Evolutionary conservation across 768 basidiomycete species (phyloP).

Genomic region (Amanita rubescens): DNA sequence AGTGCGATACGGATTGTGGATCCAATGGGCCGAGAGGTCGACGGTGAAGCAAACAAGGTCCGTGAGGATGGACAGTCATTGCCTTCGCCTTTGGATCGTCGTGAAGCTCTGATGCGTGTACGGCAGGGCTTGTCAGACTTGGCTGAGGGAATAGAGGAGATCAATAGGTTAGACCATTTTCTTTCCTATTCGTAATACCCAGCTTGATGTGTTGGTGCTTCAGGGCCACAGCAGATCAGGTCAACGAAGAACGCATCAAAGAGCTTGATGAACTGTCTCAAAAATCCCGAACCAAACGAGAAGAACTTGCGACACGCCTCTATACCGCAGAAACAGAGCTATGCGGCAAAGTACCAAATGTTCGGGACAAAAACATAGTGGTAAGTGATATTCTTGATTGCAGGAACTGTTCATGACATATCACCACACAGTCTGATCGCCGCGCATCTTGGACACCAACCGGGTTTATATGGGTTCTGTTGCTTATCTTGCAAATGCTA

Average conservation of each 20-base stretch:
- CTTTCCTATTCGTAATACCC: constrained; percentile 1
- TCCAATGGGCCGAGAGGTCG: constrained; percentile 59
- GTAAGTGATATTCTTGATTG: background rate
- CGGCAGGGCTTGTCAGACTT: constrained; percentile 52
- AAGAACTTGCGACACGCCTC: constrained; percentile 33
- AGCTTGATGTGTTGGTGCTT: constrained; percentile 3
- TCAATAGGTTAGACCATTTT: constrained; percentile 43
- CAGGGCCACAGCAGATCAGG: constrained; percentile 27
- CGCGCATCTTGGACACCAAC: background rate
- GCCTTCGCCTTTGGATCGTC: constrained; percentile 26
- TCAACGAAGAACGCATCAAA: constrained; percentile 38
- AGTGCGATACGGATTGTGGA: constrained; percentile 55
- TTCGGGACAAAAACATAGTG: background rate
- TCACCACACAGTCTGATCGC: background rate
- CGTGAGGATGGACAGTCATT: constrained; percentile 16
- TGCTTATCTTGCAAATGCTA: constrained; percentile 33
- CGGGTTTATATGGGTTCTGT: constrained; percentile 15
- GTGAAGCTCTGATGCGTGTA: constrained; percentile 51
- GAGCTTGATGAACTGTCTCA: constrained; percentile 48
- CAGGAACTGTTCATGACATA: background rate
- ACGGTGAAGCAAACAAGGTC: constrained; percentile 20
- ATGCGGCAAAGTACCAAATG: background rate
- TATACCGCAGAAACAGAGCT: constrained; percentile 28
- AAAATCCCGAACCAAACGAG: constrained; percentile 42
- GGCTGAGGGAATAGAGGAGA: constrained; percentile 45